These are phyloP conservation scores for Triangularia setosa DNA, from an alignment of 2,329 filamentous ascomycete species.

Conservation along the genomic window DNA sequence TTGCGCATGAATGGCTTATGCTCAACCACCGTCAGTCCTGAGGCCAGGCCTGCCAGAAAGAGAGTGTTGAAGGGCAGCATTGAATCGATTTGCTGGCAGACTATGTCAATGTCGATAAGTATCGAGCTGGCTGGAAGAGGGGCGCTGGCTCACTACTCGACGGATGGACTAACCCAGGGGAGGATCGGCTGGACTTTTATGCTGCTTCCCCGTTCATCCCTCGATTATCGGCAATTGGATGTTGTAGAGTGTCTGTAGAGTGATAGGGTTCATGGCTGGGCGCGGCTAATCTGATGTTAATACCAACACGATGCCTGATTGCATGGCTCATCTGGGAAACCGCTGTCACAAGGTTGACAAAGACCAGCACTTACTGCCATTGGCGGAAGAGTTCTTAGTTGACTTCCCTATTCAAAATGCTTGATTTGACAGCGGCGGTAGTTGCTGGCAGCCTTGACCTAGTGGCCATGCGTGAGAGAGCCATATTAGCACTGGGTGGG, in stretches of 20 bases:
- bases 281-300: slow-evolving; percentile 7
- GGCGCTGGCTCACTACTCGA: not conserved
- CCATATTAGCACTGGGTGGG: not conserved
- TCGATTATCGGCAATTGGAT: slow-evolving; percentile 1
- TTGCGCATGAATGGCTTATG: slow-evolving; percentile 38
- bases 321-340: slow-evolving; percentile 1
- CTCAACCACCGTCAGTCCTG: slow-evolving; percentile 10
- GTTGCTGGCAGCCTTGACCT: not conserved
- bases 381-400: not conserved
- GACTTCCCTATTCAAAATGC: not conserved
- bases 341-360: not conserved
- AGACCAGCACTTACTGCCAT: not conserved
- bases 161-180: not conserved
- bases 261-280: not conserved
- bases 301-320: not conserved
- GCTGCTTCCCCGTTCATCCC: not conserved
- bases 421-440: not conserved
- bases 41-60: slow-evolving; percentile 1
- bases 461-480: not conserved
- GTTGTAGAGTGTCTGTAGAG: not conserved
- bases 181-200: not conserved
- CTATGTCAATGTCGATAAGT: not conserved
- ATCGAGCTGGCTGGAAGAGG: not conserved
- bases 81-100: not conserved
- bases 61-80: not conserved